Base-by-base conservation (phyloP, 352 stramenopile species). In the Peronospora farinosa region DNA sequence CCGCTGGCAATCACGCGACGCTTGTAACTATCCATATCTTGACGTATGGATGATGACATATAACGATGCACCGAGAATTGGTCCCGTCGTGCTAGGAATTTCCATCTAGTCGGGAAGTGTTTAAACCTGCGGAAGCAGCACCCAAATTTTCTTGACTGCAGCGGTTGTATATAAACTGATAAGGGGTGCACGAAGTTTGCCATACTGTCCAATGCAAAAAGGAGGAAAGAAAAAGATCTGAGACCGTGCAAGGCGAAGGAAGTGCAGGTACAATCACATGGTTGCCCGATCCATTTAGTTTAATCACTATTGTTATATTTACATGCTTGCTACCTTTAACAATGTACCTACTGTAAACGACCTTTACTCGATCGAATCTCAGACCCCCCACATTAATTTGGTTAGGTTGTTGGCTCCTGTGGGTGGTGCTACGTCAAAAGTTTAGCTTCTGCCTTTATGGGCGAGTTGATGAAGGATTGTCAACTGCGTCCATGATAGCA, bases 71-170 rank as follows among this genome's bases (percentile, higher is more conserved):
- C 68, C 10, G 64, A 53, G 23, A 83, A 36, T 52, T 80, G 68
- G 6, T 65, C 67, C 19, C 71, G 63, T 28, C 54, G 54, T 5
- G 50, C 62, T 28, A 83, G 36, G 23, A 63, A 44, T 13, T 54
- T 47, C 69, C 67, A 86, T 21, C 74, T 46, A 0, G n/a, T 17
- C 12, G 47, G 45, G 25, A 70, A 60, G n/a, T 30, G 76, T 33
- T 8, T 47, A 72, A 78, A 8, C 38, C 47, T 12, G 62, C 54
- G 43, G 82, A 63, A 12, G 59, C 67, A 10, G 58, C 69, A n/a
- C n/a, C n/a, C 33, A 83, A 52, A 19, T 69, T 63, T 35, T 86
- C 74, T 43, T 69, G 13, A 75, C 40, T 33, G 51, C 53, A 36
- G n/a, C 64, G 58, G 37, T 85, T 71, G 19, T 45, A 72, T 31